A percentile compares a stretch with the other conserved stretches of the same genome.
Evolutionary conservation across 345 rosid species (phyloP).

Genomic region (Eucalyptus leucophloia): DNA sequence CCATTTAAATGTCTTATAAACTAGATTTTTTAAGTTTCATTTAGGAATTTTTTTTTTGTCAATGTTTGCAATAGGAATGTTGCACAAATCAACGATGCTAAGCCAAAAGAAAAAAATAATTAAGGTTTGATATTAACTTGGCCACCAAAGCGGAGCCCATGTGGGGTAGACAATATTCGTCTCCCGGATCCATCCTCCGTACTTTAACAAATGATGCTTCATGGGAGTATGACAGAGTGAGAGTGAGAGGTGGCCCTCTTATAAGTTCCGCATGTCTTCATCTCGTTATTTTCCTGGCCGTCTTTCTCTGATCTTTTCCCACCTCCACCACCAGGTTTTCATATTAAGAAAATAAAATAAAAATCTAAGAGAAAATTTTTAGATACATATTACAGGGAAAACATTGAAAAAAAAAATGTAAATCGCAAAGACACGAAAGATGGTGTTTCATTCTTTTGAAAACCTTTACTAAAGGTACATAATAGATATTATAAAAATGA

Average conservation of each 20-base stretch:
- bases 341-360: not conserved
- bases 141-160: not conserved
- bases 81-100: not conserved
- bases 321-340: not conserved
- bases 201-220: not conserved
- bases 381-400: too few relatives aligned
- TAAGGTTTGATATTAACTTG: not conserved
- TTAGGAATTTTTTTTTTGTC: not conserved
- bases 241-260: not conserved
- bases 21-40: not conserved
- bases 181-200: not conserved
- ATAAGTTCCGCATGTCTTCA: not conserved
- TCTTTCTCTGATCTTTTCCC: not conserved
- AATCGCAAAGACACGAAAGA: not conserved
- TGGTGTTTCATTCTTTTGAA: too few relatives aligned
- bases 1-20: not conserved
- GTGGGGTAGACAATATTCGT: not conserved
- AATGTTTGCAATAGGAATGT: not conserved
- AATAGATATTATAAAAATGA: not conserved
- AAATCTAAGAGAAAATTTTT: not conserved
- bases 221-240: not conserved
- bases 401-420: not conserved
- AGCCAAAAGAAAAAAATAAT: not conserved
- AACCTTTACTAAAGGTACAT: not conserved
- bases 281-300: not conserved